Evolutionary conservation across 2,329 filamentous ascomycete genomes (phyloP).

Genomic region (Aspergillus viridinutans): DNA sequence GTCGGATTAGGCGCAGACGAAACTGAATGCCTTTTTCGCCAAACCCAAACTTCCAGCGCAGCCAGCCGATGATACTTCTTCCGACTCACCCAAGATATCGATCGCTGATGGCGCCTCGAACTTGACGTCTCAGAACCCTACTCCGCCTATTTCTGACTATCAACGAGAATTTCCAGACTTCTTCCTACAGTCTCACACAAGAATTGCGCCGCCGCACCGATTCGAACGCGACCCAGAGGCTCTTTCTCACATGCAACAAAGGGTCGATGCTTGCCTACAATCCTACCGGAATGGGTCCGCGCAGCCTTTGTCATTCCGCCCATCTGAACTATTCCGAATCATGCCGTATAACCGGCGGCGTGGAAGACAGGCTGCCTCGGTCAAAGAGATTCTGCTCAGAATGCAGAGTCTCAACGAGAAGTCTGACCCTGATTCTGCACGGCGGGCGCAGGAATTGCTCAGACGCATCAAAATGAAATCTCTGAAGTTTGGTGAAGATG

Average conservation of each 20-base stretch:
- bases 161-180: slow-evolving; percentile 75
- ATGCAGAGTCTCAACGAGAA: slow-evolving; percentile 47
- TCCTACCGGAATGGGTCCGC: slow-evolving; percentile 6
- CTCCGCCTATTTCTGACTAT: slow-evolving; percentile 51
- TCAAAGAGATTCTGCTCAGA: slow-evolving; percentile 59
- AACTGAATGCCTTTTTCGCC: slow-evolving; percentile 48
- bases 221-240: slow-evolving; percentile 58
- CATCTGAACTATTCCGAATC: slow-evolving; percentile 35
- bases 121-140: slow-evolving; percentile 15
- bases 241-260: slow-evolving; percentile 50
- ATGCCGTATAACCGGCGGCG: slow-evolving; percentile 35
- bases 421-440: slow-evolving; percentile 17
- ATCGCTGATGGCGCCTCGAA: slow-evolving; percentile 8
- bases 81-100: slow-evolving; percentile 28
- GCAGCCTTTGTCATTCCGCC: slow-evolving; percentile 22
- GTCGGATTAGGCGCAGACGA: slow-evolving; percentile 44
- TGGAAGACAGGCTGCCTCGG: slow-evolving; percentile 36
- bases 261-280: slow-evolving; percentile 41
- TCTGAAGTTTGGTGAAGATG: slow-evolving; percentile 58
- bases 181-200: slow-evolving; percentile 68
- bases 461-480: slow-evolving; percentile 53
- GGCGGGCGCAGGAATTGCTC: slow-evolving; percentile 40
- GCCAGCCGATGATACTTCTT: slow-evolving; percentile 14
- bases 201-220: slow-evolving; percentile 56
- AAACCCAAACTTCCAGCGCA: slow-evolving; percentile 36